Conservation (phyloP, 2,329 filamentous ascomycete species). For the Akanthomyces uredinophilus region DNA sequence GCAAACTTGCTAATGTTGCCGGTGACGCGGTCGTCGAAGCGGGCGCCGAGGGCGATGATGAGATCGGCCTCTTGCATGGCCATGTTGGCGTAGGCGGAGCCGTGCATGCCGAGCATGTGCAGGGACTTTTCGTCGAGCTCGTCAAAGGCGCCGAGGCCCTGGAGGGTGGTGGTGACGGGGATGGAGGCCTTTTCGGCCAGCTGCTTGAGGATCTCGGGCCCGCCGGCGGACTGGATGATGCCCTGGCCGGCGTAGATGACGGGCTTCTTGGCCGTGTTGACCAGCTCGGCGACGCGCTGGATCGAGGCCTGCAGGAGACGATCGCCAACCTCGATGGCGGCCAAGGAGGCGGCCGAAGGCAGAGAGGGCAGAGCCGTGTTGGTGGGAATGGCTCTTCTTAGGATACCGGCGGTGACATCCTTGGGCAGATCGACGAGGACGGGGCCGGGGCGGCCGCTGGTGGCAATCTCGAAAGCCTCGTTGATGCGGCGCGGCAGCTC, state of each 20-base stretch:
- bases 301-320: slow-evolving; percentile 72
- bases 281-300: slow-evolving; percentile 68
- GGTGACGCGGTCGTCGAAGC: slow-evolving; percentile 96
- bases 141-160: slow-evolving; percentile 87
- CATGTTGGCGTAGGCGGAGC: slow-evolving; percentile 95
- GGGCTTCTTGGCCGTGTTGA: slow-evolving; percentile 89
- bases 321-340: slow-evolving; percentile 66
- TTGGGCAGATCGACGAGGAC: slow-evolving; percentile 95
- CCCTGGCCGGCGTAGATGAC: slow-evolving; percentile 94
- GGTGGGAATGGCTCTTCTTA: slow-evolving; percentile 78
- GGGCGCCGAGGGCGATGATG: slow-evolving; percentile 87
- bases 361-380: slow-evolving; percentile 68
- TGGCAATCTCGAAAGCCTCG: slow-evolving; percentile 97
- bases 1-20: slow-evolving; percentile 78
- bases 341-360: slow-evolving; percentile 80
- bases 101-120: slow-evolving; percentile 99
- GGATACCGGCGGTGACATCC: slow-evolving; percentile 83
- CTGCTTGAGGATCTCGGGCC: slow-evolving; percentile 72
- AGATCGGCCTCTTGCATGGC: slow-evolving; percentile 95
- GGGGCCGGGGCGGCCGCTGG: slow-evolving; percentile 85
- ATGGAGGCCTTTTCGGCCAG: slow-evolving; percentile 87
- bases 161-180: slow-evolving; percentile 92
- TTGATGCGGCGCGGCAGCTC: slow-evolving; percentile 93
- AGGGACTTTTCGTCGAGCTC: slow-evolving; percentile 91
- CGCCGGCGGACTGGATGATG: slow-evolving; percentile 73